Evolutionary conservation across 371 early-diverging fungal genomes (phyloP).

Genomic region (Mucor sp.): DNA sequence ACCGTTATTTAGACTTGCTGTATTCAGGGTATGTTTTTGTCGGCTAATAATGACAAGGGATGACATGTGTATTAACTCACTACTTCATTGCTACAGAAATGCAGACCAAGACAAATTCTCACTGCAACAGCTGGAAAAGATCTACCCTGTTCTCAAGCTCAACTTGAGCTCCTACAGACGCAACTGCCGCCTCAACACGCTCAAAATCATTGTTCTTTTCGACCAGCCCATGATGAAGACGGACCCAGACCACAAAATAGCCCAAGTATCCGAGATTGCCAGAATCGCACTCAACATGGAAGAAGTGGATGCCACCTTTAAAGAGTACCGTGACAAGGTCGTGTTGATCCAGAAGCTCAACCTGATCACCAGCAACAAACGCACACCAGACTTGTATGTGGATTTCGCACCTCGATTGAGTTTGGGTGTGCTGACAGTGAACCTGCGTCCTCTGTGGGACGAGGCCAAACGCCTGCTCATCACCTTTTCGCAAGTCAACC

Average conservation of each 20-base stretch:
- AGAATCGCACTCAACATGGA: conserved; percentile 66
- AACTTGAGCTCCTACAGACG: conserved; percentile 64
- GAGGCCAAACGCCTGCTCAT: conserved; percentile 69
- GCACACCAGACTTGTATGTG: conserved; percentile 65
- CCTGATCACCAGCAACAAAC: conserved; percentile 54
- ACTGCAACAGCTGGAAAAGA: conserved; percentile 33
- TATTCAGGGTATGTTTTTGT: conserved; percentile 55
- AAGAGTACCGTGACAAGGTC: conserved; percentile 78
- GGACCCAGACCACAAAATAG: conserved; percentile 37
- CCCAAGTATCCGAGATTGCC: conserved; percentile 49
- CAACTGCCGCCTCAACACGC: conserved; percentile 66
- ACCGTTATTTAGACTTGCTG: conserved; percentile 53
- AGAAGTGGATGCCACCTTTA: conserved; percentile 57
- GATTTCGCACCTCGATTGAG: conserved; percentile 63
- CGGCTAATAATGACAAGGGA: no score
- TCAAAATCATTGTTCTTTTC: conserved; percentile 71
- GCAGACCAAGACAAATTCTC: conserved; percentile 37
- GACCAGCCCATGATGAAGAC: conserved; percentile 61
- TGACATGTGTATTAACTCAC: no score
- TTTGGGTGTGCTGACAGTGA: conserved; percentile 72
- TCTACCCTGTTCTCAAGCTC: conserved; percentile 59
- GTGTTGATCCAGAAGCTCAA: conserved; percentile 72
- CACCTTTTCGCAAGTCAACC: conserved; percentile 51
- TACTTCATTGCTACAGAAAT: conserved; percentile 28
- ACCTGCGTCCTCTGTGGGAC: conserved; percentile 85